Percentiles rank a stretch among this genome's conserved stretches.
Evolutionary conservation across 108 stramenopile genomes (phyloP).

Genomic region (Schizochytrium sp.): DNA sequence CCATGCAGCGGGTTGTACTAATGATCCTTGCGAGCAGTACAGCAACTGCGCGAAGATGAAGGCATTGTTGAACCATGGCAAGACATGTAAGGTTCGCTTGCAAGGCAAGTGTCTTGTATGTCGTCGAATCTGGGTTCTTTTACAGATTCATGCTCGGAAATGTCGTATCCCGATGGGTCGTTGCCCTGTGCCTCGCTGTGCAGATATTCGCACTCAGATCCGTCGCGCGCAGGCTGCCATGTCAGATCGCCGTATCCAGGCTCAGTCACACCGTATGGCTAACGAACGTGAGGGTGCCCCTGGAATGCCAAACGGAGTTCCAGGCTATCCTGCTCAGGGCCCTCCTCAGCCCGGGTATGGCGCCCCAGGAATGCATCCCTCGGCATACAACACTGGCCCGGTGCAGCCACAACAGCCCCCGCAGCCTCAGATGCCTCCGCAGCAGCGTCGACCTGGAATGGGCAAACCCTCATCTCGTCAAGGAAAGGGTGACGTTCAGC

Average conservation of each 20-base stretch:
- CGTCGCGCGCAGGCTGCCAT: slow-evolving; percentile 52
- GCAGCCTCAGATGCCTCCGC: slow-evolving; percentile 74
- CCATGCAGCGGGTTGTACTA: slow-evolving; percentile 90
- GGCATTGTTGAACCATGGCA: slow-evolving; percentile 88
- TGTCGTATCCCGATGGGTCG: slow-evolving; percentile 81
- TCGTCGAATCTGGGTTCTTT: slow-evolving; percentile 96
- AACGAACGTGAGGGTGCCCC: slow-evolving; percentile 19
- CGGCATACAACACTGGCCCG: background rate
- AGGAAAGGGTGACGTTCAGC: background rate
- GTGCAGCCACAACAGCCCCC: too few relatives aligned
- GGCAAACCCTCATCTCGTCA: slow-evolving; percentile 34
- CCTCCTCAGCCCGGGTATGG: background rate
- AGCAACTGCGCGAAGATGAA: slow-evolving; percentile 98
- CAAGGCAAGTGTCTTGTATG: slow-evolving; percentile 93
- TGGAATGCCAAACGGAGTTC: background rate
- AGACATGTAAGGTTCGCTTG: slow-evolving; percentile 78
- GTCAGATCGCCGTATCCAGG: slow-evolving; percentile 27
- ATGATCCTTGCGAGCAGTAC: slow-evolving; percentile 83
- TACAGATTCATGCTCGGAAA: slow-evolving; percentile 94
- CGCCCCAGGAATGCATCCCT: background rate
- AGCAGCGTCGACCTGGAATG: slow-evolving; percentile 65
- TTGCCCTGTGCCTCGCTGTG: slow-evolving; percentile 94
- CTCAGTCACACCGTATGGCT: slow-evolving; percentile 24
- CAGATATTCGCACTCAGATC: slow-evolving; percentile 87
- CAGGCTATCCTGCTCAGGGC: background rate